Evolutionary conservation across 2,329 filamentous ascomycete genomes (phyloP).

Genomic region (Scleromitrula shiraiana): DNA sequence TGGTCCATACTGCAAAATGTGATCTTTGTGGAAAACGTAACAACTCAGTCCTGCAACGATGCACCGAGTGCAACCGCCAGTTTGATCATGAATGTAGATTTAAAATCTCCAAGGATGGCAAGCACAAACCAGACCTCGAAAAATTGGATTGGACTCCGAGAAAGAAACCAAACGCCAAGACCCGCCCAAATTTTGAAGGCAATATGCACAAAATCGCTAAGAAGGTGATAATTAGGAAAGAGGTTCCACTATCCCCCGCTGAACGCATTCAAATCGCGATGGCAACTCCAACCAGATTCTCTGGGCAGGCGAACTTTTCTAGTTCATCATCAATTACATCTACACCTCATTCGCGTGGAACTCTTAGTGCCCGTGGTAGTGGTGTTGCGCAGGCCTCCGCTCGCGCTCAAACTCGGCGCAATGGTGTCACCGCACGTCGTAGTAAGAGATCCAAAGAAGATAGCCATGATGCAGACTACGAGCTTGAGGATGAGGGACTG

Average conservation of each 20-base stretch:
- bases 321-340: no score
- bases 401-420: no score
- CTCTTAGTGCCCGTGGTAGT: no score
- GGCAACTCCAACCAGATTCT: no score
- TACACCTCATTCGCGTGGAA: no score
- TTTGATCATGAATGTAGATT: background rate
- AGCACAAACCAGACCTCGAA: background rate
- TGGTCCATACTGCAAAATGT: conserved; percentile 4
- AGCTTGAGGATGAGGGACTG: no score
- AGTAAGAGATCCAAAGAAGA: no score
- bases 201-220: background rate
- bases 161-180: background rate
- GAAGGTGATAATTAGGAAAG: background rate
- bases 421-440: no score
- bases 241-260: background rate
- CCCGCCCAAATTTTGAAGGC: background rate
- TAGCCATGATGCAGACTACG: no score
- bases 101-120: background rate
- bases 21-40: background rate
- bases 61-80: background rate
- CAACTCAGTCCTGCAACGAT: background rate
- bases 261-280: no score
- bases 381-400: no score
- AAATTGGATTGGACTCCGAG: background rate
- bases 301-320: no score